phyloP scores from a whole-genome alignment of 305 asterid species.

The Solanum hybrid region DNA sequence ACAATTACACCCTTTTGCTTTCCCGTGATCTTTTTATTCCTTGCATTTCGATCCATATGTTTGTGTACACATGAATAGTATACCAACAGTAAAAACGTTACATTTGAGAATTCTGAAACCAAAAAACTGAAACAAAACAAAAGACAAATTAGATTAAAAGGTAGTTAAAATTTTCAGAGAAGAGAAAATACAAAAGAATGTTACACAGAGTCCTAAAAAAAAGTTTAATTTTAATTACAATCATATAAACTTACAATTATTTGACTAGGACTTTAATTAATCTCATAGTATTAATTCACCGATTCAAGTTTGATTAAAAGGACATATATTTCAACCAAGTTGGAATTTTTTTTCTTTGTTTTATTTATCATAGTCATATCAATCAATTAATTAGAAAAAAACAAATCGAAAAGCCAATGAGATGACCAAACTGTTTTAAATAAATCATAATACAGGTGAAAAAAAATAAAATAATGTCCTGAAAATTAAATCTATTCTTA shows the following conservation, averaged over 20 bases:
- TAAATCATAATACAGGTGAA: neutral
- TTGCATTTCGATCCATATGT: neutral
- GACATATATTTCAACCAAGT: constrained; percentile 1
- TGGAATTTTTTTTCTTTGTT: neutral
- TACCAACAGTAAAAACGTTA: neutral
- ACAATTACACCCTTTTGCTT: neutral
- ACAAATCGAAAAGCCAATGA: neutral
- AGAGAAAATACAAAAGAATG: neutral
- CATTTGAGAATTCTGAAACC: neutral
- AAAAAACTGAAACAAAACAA: neutral
- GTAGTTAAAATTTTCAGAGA: neutral
- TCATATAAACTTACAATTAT: neutral
- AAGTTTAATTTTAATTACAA: neutral
- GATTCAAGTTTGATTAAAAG: neutral
- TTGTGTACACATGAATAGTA: neutral
- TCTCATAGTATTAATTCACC: neutral
- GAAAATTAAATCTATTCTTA: neutral
- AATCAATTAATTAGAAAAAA: neutral
- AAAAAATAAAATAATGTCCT: neutral
- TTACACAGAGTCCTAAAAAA: neutral
- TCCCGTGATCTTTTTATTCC: neutral
- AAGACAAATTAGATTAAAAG: neutral
- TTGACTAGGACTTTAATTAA: neutral
- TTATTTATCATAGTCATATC: neutral
- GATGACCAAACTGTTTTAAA: neutral